Base-by-base conservation (phyloP, 164 flowering plant genomes). In the Aristolochia fimbriata region DNA sequence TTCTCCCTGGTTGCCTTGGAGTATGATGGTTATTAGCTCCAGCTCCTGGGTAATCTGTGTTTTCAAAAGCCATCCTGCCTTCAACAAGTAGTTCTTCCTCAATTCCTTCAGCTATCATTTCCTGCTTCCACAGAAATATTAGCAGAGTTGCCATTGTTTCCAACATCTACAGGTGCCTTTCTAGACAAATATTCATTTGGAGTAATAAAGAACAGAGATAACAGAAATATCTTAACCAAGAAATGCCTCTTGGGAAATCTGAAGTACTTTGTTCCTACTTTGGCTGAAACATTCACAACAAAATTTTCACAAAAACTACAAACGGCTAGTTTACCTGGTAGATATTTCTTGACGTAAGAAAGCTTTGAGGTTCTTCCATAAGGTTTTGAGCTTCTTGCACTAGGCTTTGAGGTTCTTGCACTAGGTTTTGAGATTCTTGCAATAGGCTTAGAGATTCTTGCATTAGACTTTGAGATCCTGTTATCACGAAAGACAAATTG, bases 1-100 rank as follows among this genome's bases (percentile, higher is more conserved):
- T 25, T 58, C 25, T 46, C 59, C 61, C 61, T 4, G 70, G 63
- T 49, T 67, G 67, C 61, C 47, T 59, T 19, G 74, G 74, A 66
- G 58, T 58, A 63, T 65, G 70, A 51, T 60, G 59, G 43, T 59
- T 58, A 33, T 70, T 70, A 31, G 66, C 59, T 41, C 69, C 73
- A 19, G 66, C 57, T 17, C 69, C 69, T 24, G 69, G 73, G 58
- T 70, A 70, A 59, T 65, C 73, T n/a, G 53, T 51, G 33, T 12
- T 58, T 45, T 61, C 61, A 62, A 62, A 65, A 54, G 37, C 66
- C 69, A 62, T 55, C 51, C 51, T 58, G 6, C 66, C 65, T 17
- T 61, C 47, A 15, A 30, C 47, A 37, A 53, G 45, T 37, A 37
- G 43, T 57, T 56, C 59, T 31, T 64, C 57, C 41, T 52, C 64